phyloP scores from a whole-genome alignment of 345 rosid species.

The Arabis hirsuta region DNA sequence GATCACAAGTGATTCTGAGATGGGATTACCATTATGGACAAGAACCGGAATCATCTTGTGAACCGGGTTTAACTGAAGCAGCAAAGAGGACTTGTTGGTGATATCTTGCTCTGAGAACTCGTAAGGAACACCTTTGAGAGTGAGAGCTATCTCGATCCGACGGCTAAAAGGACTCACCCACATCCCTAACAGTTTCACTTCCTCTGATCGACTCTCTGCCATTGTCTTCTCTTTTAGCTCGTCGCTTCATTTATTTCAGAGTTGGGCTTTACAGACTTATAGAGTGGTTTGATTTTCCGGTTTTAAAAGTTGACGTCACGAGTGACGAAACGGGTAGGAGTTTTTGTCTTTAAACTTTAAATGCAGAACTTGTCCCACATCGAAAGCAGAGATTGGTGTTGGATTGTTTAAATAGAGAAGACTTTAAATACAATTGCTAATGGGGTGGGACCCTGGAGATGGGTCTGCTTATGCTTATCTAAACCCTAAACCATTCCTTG shows the following conservation, averaged over 20 bases:
- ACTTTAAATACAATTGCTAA: neutral
- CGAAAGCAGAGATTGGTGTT: neutral
- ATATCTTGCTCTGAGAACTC: slow-evolving; percentile 45
- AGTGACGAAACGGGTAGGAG: slow-evolving; percentile 16
- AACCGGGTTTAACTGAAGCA: slow-evolving; percentile 43
- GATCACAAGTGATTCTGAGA: slow-evolving; percentile 49
- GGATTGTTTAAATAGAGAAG: neutral
- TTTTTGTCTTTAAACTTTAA: neutral
- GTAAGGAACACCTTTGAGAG: slow-evolving; percentile 45
- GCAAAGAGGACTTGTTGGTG: slow-evolving; percentile 39
- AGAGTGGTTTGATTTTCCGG: neutral
- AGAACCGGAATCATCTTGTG: slow-evolving; percentile 49
- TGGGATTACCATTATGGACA: slow-evolving; percentile 49
- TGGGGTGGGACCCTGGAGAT: slow-evolving; percentile 26
- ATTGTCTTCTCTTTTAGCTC: neutral
- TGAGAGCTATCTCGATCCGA: slow-evolving; percentile 47
- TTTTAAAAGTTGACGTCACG: neutral
- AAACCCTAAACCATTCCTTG: slow-evolving; percentile 35
- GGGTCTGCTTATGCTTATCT: slow-evolving; percentile 8
- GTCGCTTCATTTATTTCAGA: neutral
- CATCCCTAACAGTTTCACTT: slow-evolving; percentile 48
- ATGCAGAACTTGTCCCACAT: slow-evolving; percentile 32
- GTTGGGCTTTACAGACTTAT: neutral
- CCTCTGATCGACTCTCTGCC: slow-evolving; percentile 32
- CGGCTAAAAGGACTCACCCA: slow-evolving; percentile 48